Conservation (phyloP, 768 basidiomycete genomes). For the Lentinula boryana region DNA sequence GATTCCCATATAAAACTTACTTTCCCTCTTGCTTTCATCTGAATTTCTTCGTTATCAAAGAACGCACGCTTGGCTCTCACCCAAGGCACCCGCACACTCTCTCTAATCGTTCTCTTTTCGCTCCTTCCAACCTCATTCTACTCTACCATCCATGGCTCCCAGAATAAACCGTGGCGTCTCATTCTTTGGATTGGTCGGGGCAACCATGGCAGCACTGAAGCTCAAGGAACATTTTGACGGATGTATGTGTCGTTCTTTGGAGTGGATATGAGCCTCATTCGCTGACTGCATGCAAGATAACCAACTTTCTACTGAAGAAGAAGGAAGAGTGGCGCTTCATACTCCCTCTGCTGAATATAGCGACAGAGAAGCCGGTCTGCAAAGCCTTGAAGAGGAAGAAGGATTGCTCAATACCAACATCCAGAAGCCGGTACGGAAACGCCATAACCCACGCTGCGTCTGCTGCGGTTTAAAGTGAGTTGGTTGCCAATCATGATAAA, state of each 20-base stretch:
- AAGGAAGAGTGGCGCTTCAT: constrained; percentile 26
- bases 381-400: constrained; percentile 21
- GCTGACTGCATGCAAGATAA: constrained; percentile 28
- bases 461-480: constrained; percentile 47
- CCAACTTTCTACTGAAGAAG: constrained; percentile 35
- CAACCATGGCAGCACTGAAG: constrained; percentile 39
- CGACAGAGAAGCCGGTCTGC: constrained; percentile 10
- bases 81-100: neutral
- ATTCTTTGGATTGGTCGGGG: constrained; percentile 39
- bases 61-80: neutral
- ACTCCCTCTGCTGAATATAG: constrained; percentile 15
- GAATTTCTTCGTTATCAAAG: neutral
- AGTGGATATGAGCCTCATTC: neutral
- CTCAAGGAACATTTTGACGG: constrained; percentile 41
- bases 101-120: neutral
- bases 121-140: neutral
- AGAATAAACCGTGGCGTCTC: neutral
- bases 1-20: neutral
- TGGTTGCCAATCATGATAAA: neutral
- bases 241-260: constrained; percentile 26
- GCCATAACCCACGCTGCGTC: constrained; percentile 35
- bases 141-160: constrained; percentile 4
- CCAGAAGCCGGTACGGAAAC: constrained; percentile 21
- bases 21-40: neutral
- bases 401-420: constrained; percentile 27